These are phyloP conservation scores for Fulvia fulva DNA, from an alignment of 2,329 filamentous ascomycete species.

Conservation along the genomic window DNA sequence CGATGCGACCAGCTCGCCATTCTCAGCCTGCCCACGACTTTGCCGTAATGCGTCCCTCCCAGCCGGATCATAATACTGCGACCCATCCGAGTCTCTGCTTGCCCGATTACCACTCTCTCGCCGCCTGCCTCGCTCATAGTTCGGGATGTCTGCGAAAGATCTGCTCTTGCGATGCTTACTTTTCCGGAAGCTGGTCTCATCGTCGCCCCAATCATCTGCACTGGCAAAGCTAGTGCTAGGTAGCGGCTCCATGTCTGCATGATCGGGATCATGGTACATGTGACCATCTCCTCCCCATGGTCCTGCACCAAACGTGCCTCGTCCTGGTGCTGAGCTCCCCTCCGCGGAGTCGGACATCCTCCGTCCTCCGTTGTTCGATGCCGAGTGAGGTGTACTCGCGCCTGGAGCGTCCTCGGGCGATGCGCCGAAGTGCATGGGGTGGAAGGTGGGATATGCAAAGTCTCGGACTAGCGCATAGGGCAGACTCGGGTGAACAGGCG, in stretches of 20 bases:
- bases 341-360: slow-evolving; percentile 68
- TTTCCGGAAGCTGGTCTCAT: slow-evolving; percentile 19
- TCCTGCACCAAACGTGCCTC: slow-evolving; percentile 50
- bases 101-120: slow-evolving; percentile 48
- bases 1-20: slow-evolving; percentile 8
- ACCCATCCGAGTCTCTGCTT: slow-evolving; percentile 34
- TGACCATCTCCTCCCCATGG: slow-evolving; percentile 40
- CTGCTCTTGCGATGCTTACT: slow-evolving; percentile 35
- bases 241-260: slow-evolving; percentile 26
- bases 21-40: slow-evolving; percentile 32
- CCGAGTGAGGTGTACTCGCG: slow-evolving; percentile 79
- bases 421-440: slow-evolving; percentile 93
- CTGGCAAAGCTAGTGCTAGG: slow-evolving; percentile 34
- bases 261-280: slow-evolving; percentile 26
- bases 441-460: slow-evolving; percentile 80
- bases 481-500: slow-evolving; percentile 78
- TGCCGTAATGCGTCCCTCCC: slow-evolving; percentile 29
- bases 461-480: slow-evolving; percentile 88
- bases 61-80: slow-evolving; percentile 28
- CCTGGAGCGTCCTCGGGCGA: slow-evolving; percentile 74
- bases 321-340: slow-evolving; percentile 10
- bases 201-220: slow-evolving; percentile 15
- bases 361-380: slow-evolving; percentile 64
- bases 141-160: slow-evolving; percentile 93
- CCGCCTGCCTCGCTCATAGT: slow-evolving; percentile 51